Evolutionary conservation across 2,329 filamentous ascomycete genomes (phyloP).

Genomic region (Pseudonectria buxi): DNA sequence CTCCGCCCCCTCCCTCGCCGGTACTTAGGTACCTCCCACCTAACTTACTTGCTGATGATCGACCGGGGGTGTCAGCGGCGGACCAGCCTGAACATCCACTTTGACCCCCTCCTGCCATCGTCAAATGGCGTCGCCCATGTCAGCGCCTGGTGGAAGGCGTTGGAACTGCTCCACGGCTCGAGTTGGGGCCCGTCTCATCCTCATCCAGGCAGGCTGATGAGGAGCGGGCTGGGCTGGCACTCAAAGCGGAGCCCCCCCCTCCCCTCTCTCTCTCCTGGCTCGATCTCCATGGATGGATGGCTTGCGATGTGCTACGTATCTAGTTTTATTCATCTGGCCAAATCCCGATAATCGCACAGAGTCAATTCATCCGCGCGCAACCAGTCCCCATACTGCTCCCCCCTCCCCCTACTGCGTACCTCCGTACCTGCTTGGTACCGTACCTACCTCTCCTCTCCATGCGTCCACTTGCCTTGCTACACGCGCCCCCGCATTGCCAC

Average conservation of each 20-base stretch:
- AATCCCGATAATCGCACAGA: slow-evolving; percentile 27
- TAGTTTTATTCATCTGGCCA: slow-evolving; percentile 3
- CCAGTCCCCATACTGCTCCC: no score
- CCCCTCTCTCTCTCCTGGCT: slow-evolving; percentile 19
- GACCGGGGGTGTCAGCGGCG: slow-evolving; percentile 14
- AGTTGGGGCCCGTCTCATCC: no score
- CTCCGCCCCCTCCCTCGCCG: slow-evolving; percentile 10
- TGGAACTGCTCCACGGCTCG: slow-evolving; percentile 20
- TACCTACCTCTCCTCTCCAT: no score
- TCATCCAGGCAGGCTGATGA: slow-evolving; percentile 9
- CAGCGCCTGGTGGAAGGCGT: slow-evolving; percentile 22
- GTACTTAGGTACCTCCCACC: slow-evolving; percentile 18
- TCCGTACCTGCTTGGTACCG: no score
- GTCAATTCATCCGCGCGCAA: slow-evolving; percentile 26
- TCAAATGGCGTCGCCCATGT: slow-evolving; percentile 13
- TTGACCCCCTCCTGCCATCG: slow-evolving; percentile 16
- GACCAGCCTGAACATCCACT: slow-evolving; percentile 12
- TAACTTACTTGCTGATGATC: slow-evolving; percentile 18
- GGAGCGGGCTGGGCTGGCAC: no score
- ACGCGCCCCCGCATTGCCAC: slow-evolving; percentile 22
- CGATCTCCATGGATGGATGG: no score
- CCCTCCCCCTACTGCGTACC: no score
- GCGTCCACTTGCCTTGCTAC: slow-evolving; percentile 15
- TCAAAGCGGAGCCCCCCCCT: no score
- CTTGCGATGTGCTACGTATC: no score